phyloP scores from a whole-genome alignment of 495 filamentous ascomycete species.

The Neurospora terricola region DNA sequence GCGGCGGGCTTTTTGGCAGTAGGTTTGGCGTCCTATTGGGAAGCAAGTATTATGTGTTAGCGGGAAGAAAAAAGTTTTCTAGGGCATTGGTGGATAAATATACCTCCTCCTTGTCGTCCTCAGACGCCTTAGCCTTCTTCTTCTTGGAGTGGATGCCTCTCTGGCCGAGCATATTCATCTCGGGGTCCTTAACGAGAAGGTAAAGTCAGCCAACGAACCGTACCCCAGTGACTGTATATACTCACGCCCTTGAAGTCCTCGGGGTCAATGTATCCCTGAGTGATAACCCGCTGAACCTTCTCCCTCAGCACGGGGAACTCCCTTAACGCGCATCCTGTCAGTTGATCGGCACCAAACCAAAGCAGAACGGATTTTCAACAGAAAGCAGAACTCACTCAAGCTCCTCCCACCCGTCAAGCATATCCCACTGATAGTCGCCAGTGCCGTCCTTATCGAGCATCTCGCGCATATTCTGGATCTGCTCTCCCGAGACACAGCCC shows the following conservation, averaged over 20 bases:
- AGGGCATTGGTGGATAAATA: not conserved
- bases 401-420: slow-evolving; percentile 65
- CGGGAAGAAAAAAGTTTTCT: too few relatives aligned
- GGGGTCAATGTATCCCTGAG: slow-evolving; percentile 62
- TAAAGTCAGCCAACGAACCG: slow-evolving; percentile 9
- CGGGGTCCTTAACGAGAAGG: slow-evolving; percentile 43
- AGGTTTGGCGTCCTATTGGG: slow-evolving; percentile 18
- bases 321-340: slow-evolving; percentile 2
- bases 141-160: slow-evolving; percentile 49
- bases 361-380: not conserved
- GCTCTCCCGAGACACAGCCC: slow-evolving; percentile 68
- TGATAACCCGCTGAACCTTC: slow-evolving; percentile 53
- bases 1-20: slow-evolving; percentile 23
- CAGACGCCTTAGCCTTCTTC: slow-evolving; percentile 20
- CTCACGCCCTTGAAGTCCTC: slow-evolving; percentile 74
- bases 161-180: slow-evolving; percentile 57
- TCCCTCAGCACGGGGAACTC: slow-evolving; percentile 41
- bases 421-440: slow-evolving; percentile 31
- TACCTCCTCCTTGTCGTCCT: slow-evolving; percentile 20
- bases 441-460: slow-evolving; percentile 21
- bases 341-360: not conserved
- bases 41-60: not conserved
- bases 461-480: slow-evolving; percentile 47
- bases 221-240: not conserved
- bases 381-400: slow-evolving; percentile 32